Evolutionary conservation across 352 stramenopile species (phyloP).

Genomic region (Globisporangium parvum): DNA sequence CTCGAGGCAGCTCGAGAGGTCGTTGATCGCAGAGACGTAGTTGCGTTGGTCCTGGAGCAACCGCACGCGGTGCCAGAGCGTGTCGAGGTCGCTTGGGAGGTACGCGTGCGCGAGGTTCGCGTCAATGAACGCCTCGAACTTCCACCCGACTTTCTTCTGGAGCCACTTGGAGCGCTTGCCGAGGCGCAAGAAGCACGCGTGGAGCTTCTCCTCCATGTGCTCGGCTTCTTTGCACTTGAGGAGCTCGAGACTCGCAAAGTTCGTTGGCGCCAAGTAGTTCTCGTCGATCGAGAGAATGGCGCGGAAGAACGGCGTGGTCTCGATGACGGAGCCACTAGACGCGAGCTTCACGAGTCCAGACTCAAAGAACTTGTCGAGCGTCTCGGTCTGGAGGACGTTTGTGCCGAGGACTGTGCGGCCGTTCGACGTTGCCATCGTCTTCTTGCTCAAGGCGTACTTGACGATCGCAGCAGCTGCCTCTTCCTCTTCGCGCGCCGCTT

Average conservation of each 20-base stretch:
- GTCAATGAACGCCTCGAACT: slow-evolving; percentile 50
- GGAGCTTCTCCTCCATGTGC: slow-evolving; percentile 45
- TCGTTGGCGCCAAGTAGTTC: slow-evolving; percentile 38
- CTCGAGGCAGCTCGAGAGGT: slow-evolving; percentile 37
- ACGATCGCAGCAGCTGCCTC: slow-evolving; percentile 31
- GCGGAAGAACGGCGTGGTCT: slow-evolving; percentile 40
- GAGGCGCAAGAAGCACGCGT: slow-evolving; percentile 32
- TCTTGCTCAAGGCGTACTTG: slow-evolving; percentile 35
- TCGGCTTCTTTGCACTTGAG: slow-evolving; percentile 55
- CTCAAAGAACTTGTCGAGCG: slow-evolving; percentile 57
- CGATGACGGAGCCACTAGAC: slow-evolving; percentile 19
- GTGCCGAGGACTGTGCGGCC: not conserved
- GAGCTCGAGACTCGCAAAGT: slow-evolving; percentile 50
- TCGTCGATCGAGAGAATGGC: slow-evolving; percentile 50
- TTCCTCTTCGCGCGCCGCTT: slow-evolving; percentile 25
- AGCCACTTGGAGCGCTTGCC: slow-evolving; percentile 46
- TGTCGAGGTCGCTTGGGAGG: slow-evolving; percentile 42
- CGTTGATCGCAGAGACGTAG: slow-evolving; percentile 28
- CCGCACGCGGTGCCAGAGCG: slow-evolving; percentile 36
- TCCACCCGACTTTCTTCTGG: slow-evolving; percentile 31
- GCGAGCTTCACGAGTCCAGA: slow-evolving; percentile 38
- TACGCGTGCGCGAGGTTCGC: slow-evolving; percentile 42
- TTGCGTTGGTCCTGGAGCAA: slow-evolving; percentile 36
- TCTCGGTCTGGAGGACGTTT: slow-evolving; percentile 24
- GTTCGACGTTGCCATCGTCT: slow-evolving; percentile 4